Conservation (phyloP, 2,329 filamentous ascomycete species). For the Fusarium domesticum region DNA sequence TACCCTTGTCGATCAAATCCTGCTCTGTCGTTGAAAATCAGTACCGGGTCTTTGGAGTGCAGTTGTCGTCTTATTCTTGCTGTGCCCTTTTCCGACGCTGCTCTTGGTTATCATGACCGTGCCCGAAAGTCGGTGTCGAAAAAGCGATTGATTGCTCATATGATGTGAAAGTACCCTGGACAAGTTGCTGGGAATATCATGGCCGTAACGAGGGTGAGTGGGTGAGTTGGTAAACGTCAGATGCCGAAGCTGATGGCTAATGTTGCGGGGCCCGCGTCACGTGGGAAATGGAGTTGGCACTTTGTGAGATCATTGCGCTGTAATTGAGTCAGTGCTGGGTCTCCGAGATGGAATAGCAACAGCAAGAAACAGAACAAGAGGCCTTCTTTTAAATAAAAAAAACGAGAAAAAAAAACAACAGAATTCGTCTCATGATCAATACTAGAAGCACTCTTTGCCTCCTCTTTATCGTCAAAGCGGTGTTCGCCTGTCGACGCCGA, state of each 20-base stretch:
- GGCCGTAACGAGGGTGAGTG: background rate
- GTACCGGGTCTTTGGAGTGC: constrained; percentile 1
- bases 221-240: background rate
- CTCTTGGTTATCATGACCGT: constrained; percentile 7
- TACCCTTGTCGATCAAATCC: constrained; percentile 12
- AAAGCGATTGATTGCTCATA: constrained; percentile 11
- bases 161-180: constrained; percentile 11
- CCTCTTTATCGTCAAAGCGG: too few species aligned
- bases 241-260: constrained; percentile 3
- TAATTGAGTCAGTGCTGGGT: background rate
- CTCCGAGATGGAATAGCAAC: background rate
- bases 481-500: background rate
- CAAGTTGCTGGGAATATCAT: background rate
- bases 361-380: background rate
- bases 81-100: constrained; percentile 7
- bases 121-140: constrained; percentile 25
- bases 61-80: constrained; percentile 3
- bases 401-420: background rate
- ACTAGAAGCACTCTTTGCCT: too few species aligned
- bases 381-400: background rate
- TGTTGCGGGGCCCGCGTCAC: constrained; percentile 15
- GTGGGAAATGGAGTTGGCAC: constrained; percentile 9
- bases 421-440: too few species aligned
- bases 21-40: background rate
- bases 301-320: constrained; percentile 11